Conservation (phyloP, 306 rosid genomes). For the Cyclanthera cordifolia region DNA sequence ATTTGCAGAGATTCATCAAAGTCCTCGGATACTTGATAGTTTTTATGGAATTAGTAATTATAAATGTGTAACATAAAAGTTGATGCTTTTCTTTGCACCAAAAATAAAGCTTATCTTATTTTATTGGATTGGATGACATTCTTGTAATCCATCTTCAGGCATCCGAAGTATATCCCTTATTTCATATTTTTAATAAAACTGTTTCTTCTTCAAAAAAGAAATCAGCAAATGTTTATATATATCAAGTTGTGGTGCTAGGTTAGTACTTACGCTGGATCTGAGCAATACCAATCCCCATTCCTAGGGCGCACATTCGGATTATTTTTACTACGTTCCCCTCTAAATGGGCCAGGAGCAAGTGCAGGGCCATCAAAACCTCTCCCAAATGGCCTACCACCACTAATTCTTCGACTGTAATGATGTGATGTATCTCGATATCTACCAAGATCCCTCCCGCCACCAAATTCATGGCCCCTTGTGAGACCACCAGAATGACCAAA, state of each 20-base stretch:
- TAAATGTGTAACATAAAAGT: no score
- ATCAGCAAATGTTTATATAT: background rate
- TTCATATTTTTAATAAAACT: no score
- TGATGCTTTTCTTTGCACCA: no score
- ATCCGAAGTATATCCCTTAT: no score
- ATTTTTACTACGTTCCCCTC: slow-evolving; percentile 56
- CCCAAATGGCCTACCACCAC: slow-evolving; percentile 56
- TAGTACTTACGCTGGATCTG: slow-evolving; percentile 58
- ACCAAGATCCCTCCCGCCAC: slow-evolving; percentile 50
- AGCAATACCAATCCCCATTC: slow-evolving; percentile 86
- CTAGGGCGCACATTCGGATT: slow-evolving; percentile 89
- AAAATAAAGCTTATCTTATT: no score
- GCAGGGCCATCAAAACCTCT: slow-evolving; percentile 60
- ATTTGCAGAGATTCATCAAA: no score
- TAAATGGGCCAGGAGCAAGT: slow-evolving; percentile 42
- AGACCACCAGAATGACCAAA: slow-evolving; percentile 31
- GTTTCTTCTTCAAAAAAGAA: no score
- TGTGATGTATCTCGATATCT: slow-evolving; percentile 71
- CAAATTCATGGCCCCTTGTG: slow-evolving; percentile 49
- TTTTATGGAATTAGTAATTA: no score
- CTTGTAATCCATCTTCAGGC: no score
- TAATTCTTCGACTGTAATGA: slow-evolving; percentile 52
- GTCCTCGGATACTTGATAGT: no score
- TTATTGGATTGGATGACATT: no score
- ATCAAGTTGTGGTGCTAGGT: background rate